These are phyloP conservation scores for Selaginella tamariscina DNA, from an alignment of 75 land plant species.

Conservation along the genomic window DNA sequence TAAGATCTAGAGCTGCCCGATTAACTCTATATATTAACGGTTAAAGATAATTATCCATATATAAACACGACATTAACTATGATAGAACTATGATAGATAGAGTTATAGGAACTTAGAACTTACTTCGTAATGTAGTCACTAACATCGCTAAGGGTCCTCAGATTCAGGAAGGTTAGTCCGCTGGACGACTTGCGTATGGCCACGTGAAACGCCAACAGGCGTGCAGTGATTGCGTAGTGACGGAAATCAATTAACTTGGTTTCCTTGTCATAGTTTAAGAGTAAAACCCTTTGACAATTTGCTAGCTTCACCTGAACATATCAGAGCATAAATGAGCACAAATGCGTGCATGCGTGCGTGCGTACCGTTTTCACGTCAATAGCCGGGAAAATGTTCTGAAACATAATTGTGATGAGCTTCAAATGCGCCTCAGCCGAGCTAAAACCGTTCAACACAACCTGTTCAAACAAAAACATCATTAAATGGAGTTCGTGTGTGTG, in stretches of 20 bases:
- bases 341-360: neutral
- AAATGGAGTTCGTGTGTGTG: too few relatives aligned
- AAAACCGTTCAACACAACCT: slow-evolving; percentile 97
- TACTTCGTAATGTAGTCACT: slow-evolving; percentile 93
- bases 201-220: slow-evolving; percentile 87
- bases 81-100: too few relatives aligned
- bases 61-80: too few relatives aligned
- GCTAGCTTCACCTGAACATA: slow-evolving; percentile 73
- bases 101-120: too few relatives aligned
- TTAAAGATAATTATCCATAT: too few relatives aligned
- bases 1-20: too few relatives aligned
- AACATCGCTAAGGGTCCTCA: slow-evolving; percentile 76
- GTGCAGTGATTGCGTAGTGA: slow-evolving; percentile 82
- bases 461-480: neutral
- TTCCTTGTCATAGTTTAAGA: slow-evolving; percentile 72
- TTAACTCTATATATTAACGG: too few relatives aligned
- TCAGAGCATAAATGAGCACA: neutral
- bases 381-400: slow-evolving; percentile 92
- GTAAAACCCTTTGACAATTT: slow-evolving; percentile 80
- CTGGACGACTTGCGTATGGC: slow-evolving; percentile 84
- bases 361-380: slow-evolving; percentile 88
- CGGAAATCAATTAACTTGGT: slow-evolving; percentile 86
- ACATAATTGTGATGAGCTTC: slow-evolving; percentile 69
- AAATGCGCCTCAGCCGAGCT: slow-evolving; percentile 73
- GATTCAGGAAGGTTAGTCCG: slow-evolving; percentile 73